Evolutionary conservation across 106 monocot species (phyloP), one percentile per base, ranked within the genome.

Genomic region (Dioscorea dumetorum): DNA sequence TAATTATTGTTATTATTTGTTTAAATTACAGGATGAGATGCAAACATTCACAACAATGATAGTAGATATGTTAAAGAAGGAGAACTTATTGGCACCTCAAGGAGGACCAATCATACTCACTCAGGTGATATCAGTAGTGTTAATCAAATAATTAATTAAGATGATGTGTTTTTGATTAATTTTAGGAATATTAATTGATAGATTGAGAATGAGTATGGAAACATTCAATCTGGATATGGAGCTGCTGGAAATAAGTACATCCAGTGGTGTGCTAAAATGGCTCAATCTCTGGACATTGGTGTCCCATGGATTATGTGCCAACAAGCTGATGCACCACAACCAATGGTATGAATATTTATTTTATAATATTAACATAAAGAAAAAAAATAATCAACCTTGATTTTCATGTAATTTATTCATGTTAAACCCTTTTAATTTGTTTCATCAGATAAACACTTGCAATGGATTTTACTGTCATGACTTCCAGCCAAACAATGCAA

Each of bases 391-490:
- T 22, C 9, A 48, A 64, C 48, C 19, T 19, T 48, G 4, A 14
- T 48, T 20, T 64, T 8, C 2, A 18, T 64, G n/a, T 48, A 48
- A 16, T 64, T 64, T n/a, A 64, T 48, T 21, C 5, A 48, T n/a
- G 61, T 17, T 14, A 62, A 28, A 14, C 8, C 24, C 1, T 23
- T n/a, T 22, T 23, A 9, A 8, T 60, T 60, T 24, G 11, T 33
- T 34, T 57, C n/a, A 34, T 34, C 72, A 90, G 90, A 83, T 87
- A 73, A 79, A 91, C 69, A 87, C 90, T 17, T 76, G 78, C 76
- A 91, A 87, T 61, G 78, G 76, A 7, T 91, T 87, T 34, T 87
- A 84, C 48, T 86, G 78, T 18, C 68, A 79, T 16, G 20, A 71
- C 0, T 91, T 83, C 20, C 48, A 31, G 16, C 86, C 90, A 0